Base-by-base conservation (phyloP, 2,329 filamentous ascomycete genomes). In the Coleophoma eucalyptorum region DNA sequence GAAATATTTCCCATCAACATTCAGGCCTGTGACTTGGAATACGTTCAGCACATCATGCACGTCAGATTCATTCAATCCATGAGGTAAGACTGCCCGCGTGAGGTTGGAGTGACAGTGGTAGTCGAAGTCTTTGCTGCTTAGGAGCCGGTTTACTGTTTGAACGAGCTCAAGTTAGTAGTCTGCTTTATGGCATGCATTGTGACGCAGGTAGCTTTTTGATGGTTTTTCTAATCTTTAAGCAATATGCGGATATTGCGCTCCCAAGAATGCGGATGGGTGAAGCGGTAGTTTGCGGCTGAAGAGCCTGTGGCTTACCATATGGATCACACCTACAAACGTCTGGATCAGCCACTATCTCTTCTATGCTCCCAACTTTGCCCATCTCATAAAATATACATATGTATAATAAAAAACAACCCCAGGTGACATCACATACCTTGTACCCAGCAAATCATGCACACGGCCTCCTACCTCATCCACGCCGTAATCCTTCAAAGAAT, bases 21-120 rank as follows among this genome's bases (percentile, higher is more conserved):
- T 86, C 43, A 94, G 65, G 0, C 89, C 89, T 0, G 90, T 94
- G 6, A 92, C 88, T 66, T 95, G 90, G 64, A 95, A 94, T 3
- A 95, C 75, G 62, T 95, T 95, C 49, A 95, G 76, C 0, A 95
- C 89, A 65, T 95, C 89, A 62, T 95, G 90, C 1, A 94, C 82
- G 63, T 94, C 89, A 31, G 74, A 73, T 68, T 94, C 90, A 5
- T 74, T 77, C 40, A 94, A 66, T 0, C 88, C 87, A 54, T 76
- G 84, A 0, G 85, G 84, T 1, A 84, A 55, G 2, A 94, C 80
- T 0, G 90, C 87, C 4, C 90, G 80, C 1, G 81, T 83, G 11
- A 95, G 77, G 65, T 95, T 95, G 2, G 86, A 90, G 63, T 93
- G 89, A 67, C 90, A 95, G 65, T 94, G 89, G 67, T 81, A 93